Evolutionary conservation across 2,329 filamentous ascomycete species (phyloP).

Genomic region (Fusarium miscanthi): DNA sequence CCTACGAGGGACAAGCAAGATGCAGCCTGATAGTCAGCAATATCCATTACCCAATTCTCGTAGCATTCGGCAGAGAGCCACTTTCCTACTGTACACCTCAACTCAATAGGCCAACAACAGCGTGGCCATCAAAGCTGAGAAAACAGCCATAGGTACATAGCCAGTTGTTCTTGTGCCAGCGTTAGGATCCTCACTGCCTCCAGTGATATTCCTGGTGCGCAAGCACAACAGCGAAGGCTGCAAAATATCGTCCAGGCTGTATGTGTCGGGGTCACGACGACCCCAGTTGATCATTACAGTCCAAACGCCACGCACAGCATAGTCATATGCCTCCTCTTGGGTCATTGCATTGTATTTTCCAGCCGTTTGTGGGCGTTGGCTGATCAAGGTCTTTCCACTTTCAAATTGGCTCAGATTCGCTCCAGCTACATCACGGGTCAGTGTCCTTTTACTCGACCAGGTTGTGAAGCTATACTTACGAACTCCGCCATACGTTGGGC

Average conservation of each 20-base stretch:
- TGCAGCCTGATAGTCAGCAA: not conserved
- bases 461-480: not conserved
- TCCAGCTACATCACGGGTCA: not conserved
- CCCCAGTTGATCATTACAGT: slow-evolving; percentile 27
- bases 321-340: slow-evolving; percentile 12
- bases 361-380: not conserved
- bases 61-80: not conserved
- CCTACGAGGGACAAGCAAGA: not conserved
- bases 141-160: not conserved
- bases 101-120: not conserved
- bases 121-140: not conserved
- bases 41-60: not conserved
- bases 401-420: slow-evolving; percentile 9
- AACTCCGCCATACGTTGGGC: not conserved
- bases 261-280: not conserved
- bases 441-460: not conserved
- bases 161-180: not conserved
- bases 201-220: slow-evolving; percentile 19
- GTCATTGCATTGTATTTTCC: slow-evolving; percentile 1
- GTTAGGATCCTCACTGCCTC: slow-evolving; percentile 17
- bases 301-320: slow-evolving; percentile 24
- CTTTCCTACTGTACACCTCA: not conserved
- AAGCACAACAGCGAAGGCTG: slow-evolving; percentile 17
- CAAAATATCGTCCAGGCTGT: not conserved
- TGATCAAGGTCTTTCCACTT: slow-evolving; percentile 7